Conservation (phyloP, 495 filamentous ascomycete species). For the Cercophora sp. region DNA sequence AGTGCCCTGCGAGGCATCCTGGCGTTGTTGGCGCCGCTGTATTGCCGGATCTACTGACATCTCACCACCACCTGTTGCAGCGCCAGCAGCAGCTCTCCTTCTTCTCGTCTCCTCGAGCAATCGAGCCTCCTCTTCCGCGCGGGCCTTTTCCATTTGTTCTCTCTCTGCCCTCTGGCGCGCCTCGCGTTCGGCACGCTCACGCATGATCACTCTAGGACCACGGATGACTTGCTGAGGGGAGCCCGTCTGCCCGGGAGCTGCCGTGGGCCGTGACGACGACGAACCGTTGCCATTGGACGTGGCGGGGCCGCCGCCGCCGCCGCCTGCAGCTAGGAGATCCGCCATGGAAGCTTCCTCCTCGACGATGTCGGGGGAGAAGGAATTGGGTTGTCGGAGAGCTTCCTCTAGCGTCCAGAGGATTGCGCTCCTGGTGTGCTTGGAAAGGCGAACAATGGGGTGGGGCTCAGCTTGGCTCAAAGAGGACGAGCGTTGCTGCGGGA, state of each 20-base stretch:
- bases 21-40: conserved; percentile 39
- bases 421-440: conserved; percentile 53
- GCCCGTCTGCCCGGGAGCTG: conserved; percentile 41
- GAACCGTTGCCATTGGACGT: conserved; percentile 47
- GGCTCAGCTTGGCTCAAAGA: conserved; percentile 25
- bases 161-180: conserved; percentile 61
- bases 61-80: conserved; percentile 36
- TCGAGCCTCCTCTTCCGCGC: conserved; percentile 54
- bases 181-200: conserved; percentile 60
- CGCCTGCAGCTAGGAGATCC: conserved; percentile 63
- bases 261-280: conserved; percentile 38
- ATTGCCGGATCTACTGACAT: conserved; percentile 32
- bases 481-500: conserved; percentile 20
- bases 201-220: conserved; percentile 71
- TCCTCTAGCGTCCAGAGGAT: conserved; percentile 91
- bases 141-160: conserved; percentile 44
- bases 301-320: conserved; percentile 46
- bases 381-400: conserved; percentile 75
- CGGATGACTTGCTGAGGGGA: conserved; percentile 49
- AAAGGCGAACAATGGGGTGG: conserved; percentile 39
- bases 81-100: conserved; percentile 57
- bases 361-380: conserved; percentile 76
- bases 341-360: conserved; percentile 97
- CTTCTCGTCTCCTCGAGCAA: conserved; percentile 50
- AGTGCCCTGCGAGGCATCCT: conserved; percentile 20